These are phyloP conservation scores for Xerocomus cyaneibrunnescens DNA, from an alignment of 1,284 basidiomycete genomes.

Conservation along the genomic window DNA sequence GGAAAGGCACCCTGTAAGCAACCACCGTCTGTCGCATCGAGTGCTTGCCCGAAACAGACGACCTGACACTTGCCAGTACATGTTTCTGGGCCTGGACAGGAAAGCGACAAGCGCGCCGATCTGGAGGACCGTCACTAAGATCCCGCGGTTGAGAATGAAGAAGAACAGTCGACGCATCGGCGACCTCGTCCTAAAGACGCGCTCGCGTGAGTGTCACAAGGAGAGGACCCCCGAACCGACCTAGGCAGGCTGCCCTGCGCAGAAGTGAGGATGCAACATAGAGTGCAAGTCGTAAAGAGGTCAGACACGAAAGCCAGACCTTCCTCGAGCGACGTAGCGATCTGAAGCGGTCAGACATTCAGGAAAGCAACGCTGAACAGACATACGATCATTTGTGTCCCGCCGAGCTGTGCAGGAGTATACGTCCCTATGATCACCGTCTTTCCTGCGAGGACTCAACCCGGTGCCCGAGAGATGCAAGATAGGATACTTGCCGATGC, in stretches of 20 bases:
- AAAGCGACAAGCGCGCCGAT: not conserved
- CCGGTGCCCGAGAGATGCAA: too few relatives aligned
- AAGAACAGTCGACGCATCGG: constrained; percentile 3
- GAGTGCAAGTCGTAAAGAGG: constrained; percentile 2
- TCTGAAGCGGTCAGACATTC: not conserved
- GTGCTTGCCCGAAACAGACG: not conserved
- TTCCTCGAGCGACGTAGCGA: constrained; percentile 1
- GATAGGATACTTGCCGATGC: constrained; percentile 1
- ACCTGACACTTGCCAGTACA: not conserved
- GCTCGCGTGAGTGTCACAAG: not conserved
- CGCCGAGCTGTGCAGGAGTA: not conserved
- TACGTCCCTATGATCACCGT: not conserved
- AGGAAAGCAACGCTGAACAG: not conserved
- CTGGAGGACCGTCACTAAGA: constrained; percentile 8
- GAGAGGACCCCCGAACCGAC: not conserved
- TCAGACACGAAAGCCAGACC: not conserved
- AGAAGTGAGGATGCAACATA: constrained; percentile 1
- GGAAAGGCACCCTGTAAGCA: not conserved
- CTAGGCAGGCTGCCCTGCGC: not conserved
- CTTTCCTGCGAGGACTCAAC: not conserved
- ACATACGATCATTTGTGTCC: constrained; percentile 1
- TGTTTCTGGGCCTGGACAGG: not conserved
- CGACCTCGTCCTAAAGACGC: not conserved
- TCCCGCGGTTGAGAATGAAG: constrained; percentile 3
- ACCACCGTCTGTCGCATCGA: not conserved